These are phyloP conservation scores for Blastobotrys malaysiensis DNA, from an alignment of 1,139 yeast species.

Conservation along the genomic window DNA sequence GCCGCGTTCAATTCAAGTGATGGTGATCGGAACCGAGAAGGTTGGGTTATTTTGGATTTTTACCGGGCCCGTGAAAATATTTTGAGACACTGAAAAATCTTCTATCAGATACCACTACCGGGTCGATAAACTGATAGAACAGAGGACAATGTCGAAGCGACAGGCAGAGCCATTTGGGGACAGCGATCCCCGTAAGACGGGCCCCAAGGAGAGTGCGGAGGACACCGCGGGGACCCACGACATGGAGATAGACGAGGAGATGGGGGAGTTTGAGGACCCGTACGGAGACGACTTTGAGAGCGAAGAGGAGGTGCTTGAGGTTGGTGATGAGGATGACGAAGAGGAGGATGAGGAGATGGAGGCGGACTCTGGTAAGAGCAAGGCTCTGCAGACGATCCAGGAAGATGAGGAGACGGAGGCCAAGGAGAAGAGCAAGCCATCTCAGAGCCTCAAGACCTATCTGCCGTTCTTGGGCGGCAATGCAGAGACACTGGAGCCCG, in stretches of 20 bases:
- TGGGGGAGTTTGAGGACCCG: constrained; percentile 93
- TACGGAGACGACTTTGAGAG: constrained; percentile 94
- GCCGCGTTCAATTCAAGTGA: neutral
- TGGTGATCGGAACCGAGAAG: neutral
- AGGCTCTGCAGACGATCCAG: constrained; percentile 33
- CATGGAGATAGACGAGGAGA: constrained; percentile 41
- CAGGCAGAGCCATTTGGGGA: constrained; percentile 17
- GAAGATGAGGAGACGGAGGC: constrained; percentile 41
- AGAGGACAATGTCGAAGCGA: constrained; percentile 22
- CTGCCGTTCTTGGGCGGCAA: neutral
- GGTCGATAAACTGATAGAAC: neutral
- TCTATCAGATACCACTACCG: neutral
- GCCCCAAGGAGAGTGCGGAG: constrained; percentile 28
- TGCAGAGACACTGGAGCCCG: constrained; percentile 94
- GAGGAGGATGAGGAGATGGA: constrained; percentile 37
- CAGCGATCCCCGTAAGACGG: constrained; percentile 21
- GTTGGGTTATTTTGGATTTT: neutral
- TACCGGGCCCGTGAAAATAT: neutral
- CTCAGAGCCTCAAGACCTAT: constrained; percentile 19
- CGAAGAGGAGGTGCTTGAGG: constrained; percentile 55
- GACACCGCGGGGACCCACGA: constrained; percentile 27
- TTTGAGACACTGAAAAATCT: neutral
- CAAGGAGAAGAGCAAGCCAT: constrained; percentile 26
- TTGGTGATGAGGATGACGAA: constrained; percentile 52
- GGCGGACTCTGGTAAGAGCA: constrained; percentile 31